phyloP scores from a whole-genome alignment of 2,329 filamentous ascomycete species.

The Venturia effusa region DNA sequence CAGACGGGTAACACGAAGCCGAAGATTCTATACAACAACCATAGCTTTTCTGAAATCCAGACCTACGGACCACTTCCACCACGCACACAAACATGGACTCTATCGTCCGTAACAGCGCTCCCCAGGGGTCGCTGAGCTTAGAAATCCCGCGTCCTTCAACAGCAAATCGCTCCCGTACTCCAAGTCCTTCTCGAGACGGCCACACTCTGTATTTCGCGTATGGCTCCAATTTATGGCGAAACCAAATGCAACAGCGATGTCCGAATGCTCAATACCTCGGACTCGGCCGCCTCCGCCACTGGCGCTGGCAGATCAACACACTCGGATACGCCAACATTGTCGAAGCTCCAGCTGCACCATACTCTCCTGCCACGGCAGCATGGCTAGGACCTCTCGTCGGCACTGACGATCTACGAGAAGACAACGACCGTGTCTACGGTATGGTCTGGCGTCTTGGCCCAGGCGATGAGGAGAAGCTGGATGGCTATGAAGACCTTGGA shows the following conservation, averaged over 20 bases:
- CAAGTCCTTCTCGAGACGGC: slow-evolving; percentile 6
- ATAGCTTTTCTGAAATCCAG: neutral
- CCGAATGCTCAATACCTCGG: slow-evolving; percentile 32
- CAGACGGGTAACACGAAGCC: neutral
- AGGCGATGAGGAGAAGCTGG: slow-evolving; percentile 21
- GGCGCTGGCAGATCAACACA: slow-evolving; percentile 56
- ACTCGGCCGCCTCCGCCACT: slow-evolving; percentile 45
- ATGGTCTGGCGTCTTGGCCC: slow-evolving; percentile 22
- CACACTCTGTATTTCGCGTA: slow-evolving; percentile 54
- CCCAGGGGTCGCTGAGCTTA: neutral
- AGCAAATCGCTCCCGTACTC: slow-evolving; percentile 8
- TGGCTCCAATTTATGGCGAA: slow-evolving; percentile 56
- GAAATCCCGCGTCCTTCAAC: neutral
- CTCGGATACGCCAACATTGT: slow-evolving; percentile 62
- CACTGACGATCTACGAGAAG: slow-evolving; percentile 1
- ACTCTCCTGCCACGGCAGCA: neutral
- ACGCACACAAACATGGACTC: neutral
- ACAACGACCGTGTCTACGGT: slow-evolving; percentile 21
- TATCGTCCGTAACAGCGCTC: neutral
- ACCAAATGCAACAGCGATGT: slow-evolving; percentile 55
- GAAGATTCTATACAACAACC: neutral
- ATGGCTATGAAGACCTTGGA: slow-evolving; percentile 51
- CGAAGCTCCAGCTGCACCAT: slow-evolving; percentile 13
- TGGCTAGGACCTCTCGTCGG: slow-evolving; percentile 10
- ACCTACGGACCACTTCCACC: neutral